Base-by-base conservation (phyloP, 352 stramenopile species). In the Pythium folliculosum region DNA sequence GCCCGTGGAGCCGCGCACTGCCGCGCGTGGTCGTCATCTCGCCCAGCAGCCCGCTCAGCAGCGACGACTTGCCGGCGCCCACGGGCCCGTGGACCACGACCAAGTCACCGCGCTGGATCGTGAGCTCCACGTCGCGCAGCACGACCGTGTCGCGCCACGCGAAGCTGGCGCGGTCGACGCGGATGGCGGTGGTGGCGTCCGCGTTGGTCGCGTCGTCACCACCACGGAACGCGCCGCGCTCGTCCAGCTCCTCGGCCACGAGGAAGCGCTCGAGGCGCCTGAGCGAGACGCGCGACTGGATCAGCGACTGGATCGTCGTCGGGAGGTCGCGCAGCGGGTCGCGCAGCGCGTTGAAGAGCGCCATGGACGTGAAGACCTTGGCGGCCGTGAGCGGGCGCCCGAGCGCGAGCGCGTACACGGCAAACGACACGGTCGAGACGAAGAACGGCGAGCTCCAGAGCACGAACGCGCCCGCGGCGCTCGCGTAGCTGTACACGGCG, bases 401-500 rank as follows among this genome's bases (percentile, higher is more conserved):
- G 5, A 76, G 50, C 7, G 68, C 57, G 2, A 76, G 43, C 30
- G 69, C 51, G 65, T 76, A 76, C 27, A 62, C 30, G 21, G 43
- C 59, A 52, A 76, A 76, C 40, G 69, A 76, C 5, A 55, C 49
- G 9, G 53, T 65, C 2, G 69, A 72, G 2, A 76, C 64, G 23
- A 64, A 32, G 16, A 76, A 45, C 23, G 69, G 69, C 13, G 63
- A 60, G n/a, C 40, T 53, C 52, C 63, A 75, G 27, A 72, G 49
- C 21, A 57, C 70, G 16, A 77, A 83, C 65, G 91, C 86, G 37
- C 77, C 80, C 47, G 84, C 60, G 0, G 79, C 78, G n/a, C 75
- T 71, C 9, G 80, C 74, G 59, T 91, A 91, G 2, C 77, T 75
- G 30, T 91, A 78, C n/a, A 73, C 82, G 10, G 27, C 21, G 14